A percentile compares a stretch with the other conserved stretches of the same genome.
Conservation (phyloP, 257 asterid genomes). For the Nicotiana tabacum region DNA sequence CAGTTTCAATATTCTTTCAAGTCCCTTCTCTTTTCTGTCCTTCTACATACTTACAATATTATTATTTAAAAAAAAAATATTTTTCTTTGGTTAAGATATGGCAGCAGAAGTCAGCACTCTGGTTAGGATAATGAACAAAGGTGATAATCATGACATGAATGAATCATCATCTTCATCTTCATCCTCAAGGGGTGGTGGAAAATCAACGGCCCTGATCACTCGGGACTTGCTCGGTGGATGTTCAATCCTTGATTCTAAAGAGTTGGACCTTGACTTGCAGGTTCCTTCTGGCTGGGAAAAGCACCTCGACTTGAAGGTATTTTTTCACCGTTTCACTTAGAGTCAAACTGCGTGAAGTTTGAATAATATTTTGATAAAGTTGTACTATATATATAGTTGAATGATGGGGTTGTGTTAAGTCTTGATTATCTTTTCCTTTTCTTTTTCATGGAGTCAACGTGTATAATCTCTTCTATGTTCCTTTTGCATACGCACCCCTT, state of each 20-base stretch:
- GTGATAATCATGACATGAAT: conserved; percentile 26
- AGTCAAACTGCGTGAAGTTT: too few relatives aligned
- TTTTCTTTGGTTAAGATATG: conserved; percentile 25
- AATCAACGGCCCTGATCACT: conserved; percentile 61
- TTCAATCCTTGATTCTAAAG: conserved; percentile 53
- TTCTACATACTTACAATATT: too few relatives aligned
- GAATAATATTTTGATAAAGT: too few relatives aligned
- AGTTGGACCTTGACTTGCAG: conserved; percentile 79
- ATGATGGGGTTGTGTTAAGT: too few relatives aligned
- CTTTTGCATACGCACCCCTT: too few relatives aligned
- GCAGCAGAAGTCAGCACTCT: conserved; percentile 72
- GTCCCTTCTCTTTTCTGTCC: background rate
- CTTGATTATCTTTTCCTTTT: too few relatives aligned
- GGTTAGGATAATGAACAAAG: conserved; percentile 49
- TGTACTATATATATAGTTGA: too few relatives aligned
- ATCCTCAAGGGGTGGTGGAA: conserved; percentile 14
- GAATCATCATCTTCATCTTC: conserved; percentile 15
- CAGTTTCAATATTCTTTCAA: background rate
- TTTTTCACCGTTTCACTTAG: too few relatives aligned
- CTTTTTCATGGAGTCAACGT: too few relatives aligned
- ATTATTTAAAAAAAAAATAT: too few relatives aligned
- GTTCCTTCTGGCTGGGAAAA: conserved; percentile 94
- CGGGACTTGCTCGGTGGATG: conserved; percentile 72
- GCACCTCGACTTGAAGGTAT: conserved; percentile 73
- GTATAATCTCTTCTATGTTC: too few relatives aligned